Conservation (phyloP, 768 basidiomycete species). For the Russula sp. region DNA sequence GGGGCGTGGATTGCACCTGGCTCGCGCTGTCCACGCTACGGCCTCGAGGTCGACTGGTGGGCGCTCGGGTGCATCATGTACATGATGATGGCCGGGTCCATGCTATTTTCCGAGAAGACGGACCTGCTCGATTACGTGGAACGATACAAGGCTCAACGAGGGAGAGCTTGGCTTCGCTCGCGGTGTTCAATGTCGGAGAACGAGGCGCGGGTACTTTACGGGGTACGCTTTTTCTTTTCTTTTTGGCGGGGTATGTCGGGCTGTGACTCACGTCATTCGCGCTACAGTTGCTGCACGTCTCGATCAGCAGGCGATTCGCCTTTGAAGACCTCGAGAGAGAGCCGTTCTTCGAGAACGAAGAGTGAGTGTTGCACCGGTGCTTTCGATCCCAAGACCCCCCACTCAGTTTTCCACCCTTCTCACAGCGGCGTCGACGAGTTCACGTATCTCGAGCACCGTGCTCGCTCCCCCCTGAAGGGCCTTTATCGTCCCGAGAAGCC, state of each 20-base stretch:
- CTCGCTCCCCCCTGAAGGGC: conserved; percentile 8
- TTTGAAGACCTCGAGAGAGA: conserved; percentile 21
- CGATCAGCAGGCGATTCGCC: conserved; percentile 17
- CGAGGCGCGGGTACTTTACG: conserved; percentile 19
- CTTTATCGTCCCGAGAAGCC: conserved; percentile 24
- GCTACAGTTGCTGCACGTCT: conserved; percentile 17
- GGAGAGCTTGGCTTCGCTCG: conserved; percentile 18
- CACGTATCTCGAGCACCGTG: conserved; percentile 17
- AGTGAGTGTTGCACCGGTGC: conserved; percentile 5
- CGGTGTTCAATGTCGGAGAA: conserved; percentile 13
- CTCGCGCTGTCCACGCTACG: conserved; percentile 16
- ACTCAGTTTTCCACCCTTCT: neutral
- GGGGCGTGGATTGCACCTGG: conserved; percentile 17
- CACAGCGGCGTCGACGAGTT: conserved; percentile 20
- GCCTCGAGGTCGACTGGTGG: conserved; percentile 25
- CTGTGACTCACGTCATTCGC: neutral
- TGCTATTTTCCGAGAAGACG: conserved; percentile 20
- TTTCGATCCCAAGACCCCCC: neutral
- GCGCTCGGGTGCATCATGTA: conserved; percentile 24
- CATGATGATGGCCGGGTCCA: conserved; percentile 19
- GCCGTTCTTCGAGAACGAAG: conserved; percentile 21
- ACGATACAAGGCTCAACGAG: conserved; percentile 11
- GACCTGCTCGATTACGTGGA: conserved; percentile 20
- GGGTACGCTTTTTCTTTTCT: conserved; percentile 9
- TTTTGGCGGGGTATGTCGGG: neutral